These are phyloP conservation scores for Serendipita sp. DNA, from an alignment of 768 basidiomycete genomes.

Conservation along the genomic window DNA sequence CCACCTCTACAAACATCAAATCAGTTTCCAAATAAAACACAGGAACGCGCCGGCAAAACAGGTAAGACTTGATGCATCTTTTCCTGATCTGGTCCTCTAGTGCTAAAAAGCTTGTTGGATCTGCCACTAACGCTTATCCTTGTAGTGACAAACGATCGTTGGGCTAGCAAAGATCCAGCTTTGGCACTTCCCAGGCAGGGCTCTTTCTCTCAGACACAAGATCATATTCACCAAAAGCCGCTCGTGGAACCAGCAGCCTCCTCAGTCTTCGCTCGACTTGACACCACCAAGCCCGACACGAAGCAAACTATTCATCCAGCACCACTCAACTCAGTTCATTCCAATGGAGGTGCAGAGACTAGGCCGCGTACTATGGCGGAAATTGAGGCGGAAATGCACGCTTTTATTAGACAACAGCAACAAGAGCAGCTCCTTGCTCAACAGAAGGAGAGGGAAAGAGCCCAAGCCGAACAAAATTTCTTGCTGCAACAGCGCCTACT, in stretches of 20 bases:
- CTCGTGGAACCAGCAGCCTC: not conserved
- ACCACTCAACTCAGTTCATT: not conserved
- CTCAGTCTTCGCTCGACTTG: constrained; percentile 4
- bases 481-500: constrained; percentile 25
- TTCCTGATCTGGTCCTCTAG: too few relatives aligned
- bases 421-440: constrained; percentile 13
- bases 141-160: too few relatives aligned
- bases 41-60: too few relatives aligned
- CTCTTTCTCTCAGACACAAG: too few relatives aligned
- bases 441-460: not conserved
- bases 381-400: constrained; percentile 72
- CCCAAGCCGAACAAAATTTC: not conserved
- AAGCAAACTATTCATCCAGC: not conserved
- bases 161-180: too few relatives aligned
- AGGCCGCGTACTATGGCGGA: constrained; percentile 56
- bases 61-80: too few relatives aligned
- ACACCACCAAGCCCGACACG: not conserved
- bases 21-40: too few relatives aligned
- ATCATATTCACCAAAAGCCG: not conserved
- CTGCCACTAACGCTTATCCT: too few relatives aligned
- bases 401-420: constrained; percentile 40
- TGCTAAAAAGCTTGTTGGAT: too few relatives aligned
- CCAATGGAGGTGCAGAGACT: constrained; percentile 3
- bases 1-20: too few relatives aligned
- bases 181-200: too few relatives aligned